phyloP scores from a whole-genome alignment of 768 basidiomycete genomes.

The Mycena leptocephala region DNA sequence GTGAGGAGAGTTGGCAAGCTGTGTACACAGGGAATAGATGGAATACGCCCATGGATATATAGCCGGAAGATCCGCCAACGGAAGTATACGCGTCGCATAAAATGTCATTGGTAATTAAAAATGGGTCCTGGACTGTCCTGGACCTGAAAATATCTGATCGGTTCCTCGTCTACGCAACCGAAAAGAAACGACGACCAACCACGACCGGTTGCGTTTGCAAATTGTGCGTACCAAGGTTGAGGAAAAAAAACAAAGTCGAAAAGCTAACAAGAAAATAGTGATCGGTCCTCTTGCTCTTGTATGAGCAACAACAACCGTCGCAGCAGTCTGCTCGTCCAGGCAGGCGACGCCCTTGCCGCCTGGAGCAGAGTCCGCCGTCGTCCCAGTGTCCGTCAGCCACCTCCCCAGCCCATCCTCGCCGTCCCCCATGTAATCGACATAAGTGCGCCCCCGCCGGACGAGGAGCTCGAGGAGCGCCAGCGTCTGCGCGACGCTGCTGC shows the following conservation, averaged over 20 bases:
- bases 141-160: neutral
- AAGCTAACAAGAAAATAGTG: neutral
- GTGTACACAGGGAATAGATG: too few species aligned
- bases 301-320: constrained; percentile 19
- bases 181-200: too few species aligned
- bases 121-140: too few species aligned
- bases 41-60: too few species aligned
- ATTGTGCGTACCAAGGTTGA: too few species aligned
- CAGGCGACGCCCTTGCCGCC: constrained; percentile 16
- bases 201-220: too few species aligned
- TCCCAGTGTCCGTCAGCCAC: constrained; percentile 4
- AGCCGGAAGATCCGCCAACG: too few species aligned
- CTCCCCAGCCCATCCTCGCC: neutral
- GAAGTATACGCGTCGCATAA: neutral
- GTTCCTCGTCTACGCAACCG: too few species aligned
- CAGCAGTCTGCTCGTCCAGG: constrained; percentile 28
- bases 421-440: constrained; percentile 80
- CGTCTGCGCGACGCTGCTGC: constrained; percentile 85
- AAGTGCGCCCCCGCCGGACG: constrained; percentile 63
- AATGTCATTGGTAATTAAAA: neutral
- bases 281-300: neutral
- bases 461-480: constrained; percentile 82
- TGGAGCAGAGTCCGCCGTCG: neutral
- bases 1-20: too few species aligned
- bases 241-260: too few species aligned